Percentiles rank a stretch among this genome's conserved stretches.
phyloP scores from a whole-genome alignment of 139 green algal genomes.

The Micractinium sp. region DNA sequence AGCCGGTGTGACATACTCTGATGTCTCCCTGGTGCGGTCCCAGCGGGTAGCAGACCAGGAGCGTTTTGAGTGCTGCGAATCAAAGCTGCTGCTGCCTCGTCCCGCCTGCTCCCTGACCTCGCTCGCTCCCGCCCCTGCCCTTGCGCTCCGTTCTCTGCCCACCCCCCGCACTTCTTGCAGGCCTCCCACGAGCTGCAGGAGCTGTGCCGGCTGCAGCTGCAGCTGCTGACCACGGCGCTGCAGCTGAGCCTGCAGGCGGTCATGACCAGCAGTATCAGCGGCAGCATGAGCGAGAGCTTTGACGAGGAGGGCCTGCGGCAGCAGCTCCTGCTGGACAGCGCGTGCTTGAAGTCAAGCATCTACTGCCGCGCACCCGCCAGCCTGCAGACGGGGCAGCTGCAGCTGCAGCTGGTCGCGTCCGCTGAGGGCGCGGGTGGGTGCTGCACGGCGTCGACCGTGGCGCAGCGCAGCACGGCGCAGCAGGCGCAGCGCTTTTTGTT shows the following conservation, averaged over 20 bases:
- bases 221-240: slow-evolving; percentile 31
- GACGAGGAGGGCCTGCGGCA: not conserved
- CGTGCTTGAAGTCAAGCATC: slow-evolving; percentile 6
- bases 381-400: slow-evolving; percentile 37
- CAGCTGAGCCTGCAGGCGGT: slow-evolving; percentile 30
- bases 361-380: slow-evolving; percentile 41
- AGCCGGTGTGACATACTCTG: too few species aligned
- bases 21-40: not conserved
- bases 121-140: not conserved
- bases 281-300: not conserved
- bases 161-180: not conserved
- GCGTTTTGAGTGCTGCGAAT: not conserved
- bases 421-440: not conserved
- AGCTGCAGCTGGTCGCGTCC: slow-evolving; percentile 48
- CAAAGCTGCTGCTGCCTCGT: not conserved
- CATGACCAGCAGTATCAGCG: not conserved
- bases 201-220: slow-evolving; percentile 35
- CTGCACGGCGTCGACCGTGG: not conserved
- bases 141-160: not conserved
- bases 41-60: not conserved
- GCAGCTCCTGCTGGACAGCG: not conserved
- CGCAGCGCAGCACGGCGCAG: not conserved
- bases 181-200: slow-evolving; percentile 33
- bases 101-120: not conserved
- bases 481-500: slow-evolving; percentile 29